A percentile compares a stretch with the other conserved stretches of the same genome.
These are phyloP conservation scores for Artemisia argyi DNA, from an alignment of 129 eudicot species.

Conservation along the genomic window DNA sequence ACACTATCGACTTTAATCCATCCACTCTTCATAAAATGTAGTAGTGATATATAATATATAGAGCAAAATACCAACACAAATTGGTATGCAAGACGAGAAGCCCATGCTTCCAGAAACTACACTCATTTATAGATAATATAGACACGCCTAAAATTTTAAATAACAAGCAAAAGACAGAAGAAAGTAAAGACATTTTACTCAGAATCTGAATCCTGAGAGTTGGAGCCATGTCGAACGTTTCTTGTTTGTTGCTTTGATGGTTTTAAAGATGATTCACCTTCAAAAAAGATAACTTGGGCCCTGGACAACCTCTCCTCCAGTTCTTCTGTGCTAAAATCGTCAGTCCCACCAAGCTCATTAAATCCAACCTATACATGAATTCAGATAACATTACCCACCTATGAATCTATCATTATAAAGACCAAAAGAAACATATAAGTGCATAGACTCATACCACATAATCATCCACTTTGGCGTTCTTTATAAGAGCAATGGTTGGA, in stretches of 20 bases:
- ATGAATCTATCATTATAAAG: not conserved
- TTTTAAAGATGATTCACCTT: conserved; percentile 82
- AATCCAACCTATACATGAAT: conserved; percentile 73
- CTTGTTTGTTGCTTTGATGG: conserved; percentile 53
- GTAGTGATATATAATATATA: not conserved
- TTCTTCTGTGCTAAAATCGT: conserved; percentile 86
- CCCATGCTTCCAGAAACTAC: not conserved
- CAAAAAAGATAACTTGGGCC: conserved; percentile 67
- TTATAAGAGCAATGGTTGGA: conserved; percentile 90
- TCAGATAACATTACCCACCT: not conserved
- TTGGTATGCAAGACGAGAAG: not conserved
- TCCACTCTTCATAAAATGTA: not conserved
- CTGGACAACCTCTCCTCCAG: conserved; percentile 87
- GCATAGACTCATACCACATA: conserved; percentile 66
- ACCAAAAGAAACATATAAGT: not conserved
- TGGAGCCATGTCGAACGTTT: conserved; percentile 70
- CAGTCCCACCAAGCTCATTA: conserved; percentile 90
- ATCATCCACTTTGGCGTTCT: conserved; percentile 92
- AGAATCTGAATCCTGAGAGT: conserved; percentile 78
- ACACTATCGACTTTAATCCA: too few relatives aligned
- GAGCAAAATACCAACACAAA: not conserved
- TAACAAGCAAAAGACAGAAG: not conserved
- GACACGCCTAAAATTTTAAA: not conserved
- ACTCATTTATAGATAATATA: not conserved
- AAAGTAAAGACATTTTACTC: conserved; percentile 34